Evolutionary conservation across 2,329 filamentous ascomycete species (phyloP).

Genomic region (Fusarium nelsonii): DNA sequence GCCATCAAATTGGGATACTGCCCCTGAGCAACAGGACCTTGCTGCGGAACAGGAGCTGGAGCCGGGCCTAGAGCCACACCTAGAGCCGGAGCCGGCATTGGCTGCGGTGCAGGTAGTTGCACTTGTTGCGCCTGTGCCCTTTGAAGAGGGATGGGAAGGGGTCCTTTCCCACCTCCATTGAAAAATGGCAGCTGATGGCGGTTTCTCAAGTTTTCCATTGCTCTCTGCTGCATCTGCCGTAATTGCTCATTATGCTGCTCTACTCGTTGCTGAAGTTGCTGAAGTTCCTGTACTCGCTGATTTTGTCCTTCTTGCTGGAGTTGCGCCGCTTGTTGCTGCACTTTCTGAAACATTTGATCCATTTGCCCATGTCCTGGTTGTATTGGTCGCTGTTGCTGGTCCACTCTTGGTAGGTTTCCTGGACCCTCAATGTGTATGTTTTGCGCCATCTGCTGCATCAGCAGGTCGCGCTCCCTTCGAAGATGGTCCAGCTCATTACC

Average conservation of each 20-base stretch:
- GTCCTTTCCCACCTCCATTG: background rate
- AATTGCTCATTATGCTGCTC: background rate
- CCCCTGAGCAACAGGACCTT: background rate
- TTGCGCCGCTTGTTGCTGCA: background rate
- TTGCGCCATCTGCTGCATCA: no score
- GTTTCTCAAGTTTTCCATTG: background rate
- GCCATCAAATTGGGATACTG: background rate
- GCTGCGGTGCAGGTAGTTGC: background rate
- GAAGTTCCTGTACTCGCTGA: background rate
- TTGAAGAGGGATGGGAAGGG: background rate
- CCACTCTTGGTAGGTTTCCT: no score
- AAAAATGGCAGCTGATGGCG: background rate
- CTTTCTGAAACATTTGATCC: background rate
- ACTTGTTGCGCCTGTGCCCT: background rate
- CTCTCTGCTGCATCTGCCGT: background rate
- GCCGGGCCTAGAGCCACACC: no score
- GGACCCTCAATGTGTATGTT: no score
- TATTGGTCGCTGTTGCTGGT: background rate
- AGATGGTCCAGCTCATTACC: no score
- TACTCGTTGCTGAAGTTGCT: background rate
- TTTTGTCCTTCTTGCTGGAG: background rate
- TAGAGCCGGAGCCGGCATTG: background rate
- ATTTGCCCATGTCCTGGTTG: background rate
- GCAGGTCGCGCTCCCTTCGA: no score
- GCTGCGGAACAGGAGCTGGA: background rate